Percentiles rank a stretch among this genome's conserved stretches.
These are phyloP conservation scores for Lecanoromycetidae sp. DNA, from an alignment of 2,329 filamentous ascomycete species.

Conservation along the genomic window DNA sequence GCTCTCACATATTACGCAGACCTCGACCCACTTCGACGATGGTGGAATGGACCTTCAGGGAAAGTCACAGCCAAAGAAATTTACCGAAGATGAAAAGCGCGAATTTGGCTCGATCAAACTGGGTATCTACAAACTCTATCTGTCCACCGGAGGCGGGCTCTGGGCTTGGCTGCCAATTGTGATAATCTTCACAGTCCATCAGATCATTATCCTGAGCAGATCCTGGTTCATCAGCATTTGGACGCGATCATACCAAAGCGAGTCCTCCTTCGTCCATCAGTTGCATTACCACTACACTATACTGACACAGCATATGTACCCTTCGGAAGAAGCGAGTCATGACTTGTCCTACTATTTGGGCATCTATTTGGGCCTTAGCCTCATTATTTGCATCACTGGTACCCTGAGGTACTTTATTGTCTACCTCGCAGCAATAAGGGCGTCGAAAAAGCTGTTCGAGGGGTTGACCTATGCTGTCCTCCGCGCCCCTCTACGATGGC, in stretches of 20 bases:
- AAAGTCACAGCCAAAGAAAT: slow-evolving; percentile 46
- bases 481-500: slow-evolving; percentile 62
- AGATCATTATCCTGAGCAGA: slow-evolving; percentile 41
- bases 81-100: slow-evolving; percentile 62
- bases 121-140: slow-evolving; percentile 55
- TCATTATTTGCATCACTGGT: slow-evolving; percentile 45
- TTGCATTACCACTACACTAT: background rate
- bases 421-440: slow-evolving; percentile 53
- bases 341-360: slow-evolving; percentile 52
- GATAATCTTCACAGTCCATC: slow-evolving; percentile 42
- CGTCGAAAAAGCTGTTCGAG: slow-evolving; percentile 57
- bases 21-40: slow-evolving; percentile 17
- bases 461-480: slow-evolving; percentile 55
- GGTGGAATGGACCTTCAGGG: slow-evolving; percentile 29
- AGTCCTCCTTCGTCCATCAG: slow-evolving; percentile 8
- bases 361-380: slow-evolving; percentile 53
- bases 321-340: background rate
- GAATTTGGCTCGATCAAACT: slow-evolving; percentile 58
- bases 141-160: slow-evolving; percentile 53
- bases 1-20: slow-evolving; percentile 17
- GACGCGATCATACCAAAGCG: slow-evolving; percentile 28
- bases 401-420: slow-evolving; percentile 52
- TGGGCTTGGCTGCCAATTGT: slow-evolving; percentile 47
- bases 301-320: too few relatives aligned
- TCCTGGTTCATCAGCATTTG: slow-evolving; percentile 40